Base-by-base conservation (phyloP, 805 yeast genomes). In the Saccharomycopsis lassenensis region DNA sequence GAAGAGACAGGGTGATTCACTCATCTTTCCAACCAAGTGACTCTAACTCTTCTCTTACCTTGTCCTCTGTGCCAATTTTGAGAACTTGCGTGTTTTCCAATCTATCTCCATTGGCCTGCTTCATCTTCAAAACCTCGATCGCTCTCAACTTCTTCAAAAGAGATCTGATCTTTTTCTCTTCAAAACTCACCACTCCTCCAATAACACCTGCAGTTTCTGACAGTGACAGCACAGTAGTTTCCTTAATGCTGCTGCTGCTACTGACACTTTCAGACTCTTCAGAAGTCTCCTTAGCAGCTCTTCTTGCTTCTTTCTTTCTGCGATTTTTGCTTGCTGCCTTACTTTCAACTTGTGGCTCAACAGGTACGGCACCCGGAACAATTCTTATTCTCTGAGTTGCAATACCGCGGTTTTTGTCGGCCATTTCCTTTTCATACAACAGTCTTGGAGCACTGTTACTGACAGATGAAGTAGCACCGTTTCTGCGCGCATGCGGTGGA, bases 131-230 rank as follows among this genome's bases (percentile, higher is more conserved):
- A 36, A 75, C 76, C 57, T 87, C 94, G 49, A 91, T 91, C n/a
- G 98, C 96, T 52, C 97, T 72, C 45, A 89, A 69, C 61, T 91
- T 91, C 64, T 91, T 91, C 58, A 87, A 69, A 55, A 91, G 67
- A 22, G 91, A 76, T 56, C 98, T 73, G 46, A 85, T 77, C 60
- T 87, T 86, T 68, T 87, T 91, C 50, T 89, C 97, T 58, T 89
- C 96, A 27, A 83, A 67, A 7, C 83, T 72, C 24, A 64, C 65
- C 17, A 73, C 73, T 29, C 80, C 83, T 18, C 81, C 81, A 40
- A 67, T 63, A 25, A 73, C 71, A 14, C 14, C 16, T 16, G 20
- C 24, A 6, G 29, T 20, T 14, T 19, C 15, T 10, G 21, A 16
- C 35, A 29, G 11, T 4, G 30, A 14, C 10, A 20, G 16, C 6